phyloP scores from a whole-genome alignment of 345 rosid genomes.

The Linum trigynum region DNA sequence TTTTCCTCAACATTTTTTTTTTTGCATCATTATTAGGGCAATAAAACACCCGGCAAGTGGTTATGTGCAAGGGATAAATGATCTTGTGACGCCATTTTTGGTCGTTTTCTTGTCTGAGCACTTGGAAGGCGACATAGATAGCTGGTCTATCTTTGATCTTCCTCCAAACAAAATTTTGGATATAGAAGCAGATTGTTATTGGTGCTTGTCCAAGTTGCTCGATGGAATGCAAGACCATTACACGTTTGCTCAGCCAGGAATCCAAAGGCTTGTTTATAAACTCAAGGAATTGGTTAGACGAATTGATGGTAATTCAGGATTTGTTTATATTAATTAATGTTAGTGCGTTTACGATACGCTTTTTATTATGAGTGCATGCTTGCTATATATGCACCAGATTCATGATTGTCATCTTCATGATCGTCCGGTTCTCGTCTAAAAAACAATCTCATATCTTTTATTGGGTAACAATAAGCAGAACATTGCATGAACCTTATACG shows the following conservation, averaged over 20 bases:
- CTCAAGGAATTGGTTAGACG: conserved; percentile 91
- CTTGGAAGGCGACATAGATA: conserved; percentile 65
- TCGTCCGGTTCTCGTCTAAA: too few relatives aligned
- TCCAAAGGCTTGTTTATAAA: conserved; percentile 97
- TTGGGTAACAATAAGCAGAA: too few relatives aligned
- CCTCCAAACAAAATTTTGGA: conserved; percentile 55
- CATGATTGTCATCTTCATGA: too few relatives aligned
- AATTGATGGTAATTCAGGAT: conserved; percentile 61
- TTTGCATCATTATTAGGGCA: conserved; percentile 55
- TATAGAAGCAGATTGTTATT: conserved; percentile 92
- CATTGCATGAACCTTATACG: too few relatives aligned
- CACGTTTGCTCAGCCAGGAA: conserved; percentile 99
- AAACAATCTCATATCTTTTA: too few relatives aligned
- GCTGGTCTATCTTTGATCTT: conserved; percentile 68
- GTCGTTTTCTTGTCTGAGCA: conserved; percentile 89
- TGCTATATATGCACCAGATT: too few relatives aligned
- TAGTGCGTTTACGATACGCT: too few relatives aligned
- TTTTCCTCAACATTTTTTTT: conserved; percentile 5
- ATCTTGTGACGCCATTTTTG: conserved; percentile 92
- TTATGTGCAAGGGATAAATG: conserved; percentile 98
- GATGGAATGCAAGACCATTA: conserved; percentile 99
- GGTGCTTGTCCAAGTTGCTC: conserved; percentile 93
- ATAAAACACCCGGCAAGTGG: conserved; percentile 98
- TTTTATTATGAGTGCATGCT: too few relatives aligned
- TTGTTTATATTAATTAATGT: too few relatives aligned